Percentiles rank a stretch among this genome's conserved stretches.
phyloP scores from a whole-genome alignment of 495 filamentous ascomycete species.

The Penicillium argentinense region DNA sequence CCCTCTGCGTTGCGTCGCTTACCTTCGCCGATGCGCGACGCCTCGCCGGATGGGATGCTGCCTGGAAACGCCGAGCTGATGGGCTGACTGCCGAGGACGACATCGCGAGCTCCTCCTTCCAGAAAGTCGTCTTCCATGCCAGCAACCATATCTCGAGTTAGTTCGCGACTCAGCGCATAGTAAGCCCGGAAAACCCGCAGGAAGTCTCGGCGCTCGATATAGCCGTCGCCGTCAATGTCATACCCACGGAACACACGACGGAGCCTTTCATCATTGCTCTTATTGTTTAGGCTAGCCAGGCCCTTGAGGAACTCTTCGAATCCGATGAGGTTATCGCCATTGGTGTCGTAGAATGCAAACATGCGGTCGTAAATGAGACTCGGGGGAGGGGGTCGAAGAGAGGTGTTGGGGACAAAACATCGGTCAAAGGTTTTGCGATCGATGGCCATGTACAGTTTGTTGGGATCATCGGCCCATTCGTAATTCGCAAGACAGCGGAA shows the following conservation, averaged over 20 bases:
- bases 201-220: constrained; percentile 83
- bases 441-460: constrained; percentile 76
- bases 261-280: constrained; percentile 62
- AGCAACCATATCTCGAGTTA: constrained; percentile 80
- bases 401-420: constrained; percentile 79
- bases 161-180: constrained; percentile 81
- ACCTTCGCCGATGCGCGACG: constrained; percentile 59
- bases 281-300: constrained; percentile 77
- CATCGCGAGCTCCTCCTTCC: constrained; percentile 69
- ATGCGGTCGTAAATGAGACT: constrained; percentile 93
- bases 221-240: constrained; percentile 89
- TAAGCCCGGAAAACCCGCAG: constrained; percentile 87
- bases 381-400: constrained; percentile 71
- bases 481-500: constrained; percentile 88
- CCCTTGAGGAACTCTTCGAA: constrained; percentile 89
- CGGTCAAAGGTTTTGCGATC: constrained; percentile 87
- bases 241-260: constrained; percentile 82
- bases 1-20: constrained; percentile 59
- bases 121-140: constrained; percentile 78
- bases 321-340: constrained; percentile 85
- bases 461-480: constrained; percentile 81
- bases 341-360: constrained; percentile 94
- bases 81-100: constrained; percentile 73
- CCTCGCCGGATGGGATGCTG: constrained; percentile 59
- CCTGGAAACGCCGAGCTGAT: constrained; percentile 73